Conservation (phyloP, 495 filamentous ascomycete species). For the Aspergillus funiculosus region DNA sequence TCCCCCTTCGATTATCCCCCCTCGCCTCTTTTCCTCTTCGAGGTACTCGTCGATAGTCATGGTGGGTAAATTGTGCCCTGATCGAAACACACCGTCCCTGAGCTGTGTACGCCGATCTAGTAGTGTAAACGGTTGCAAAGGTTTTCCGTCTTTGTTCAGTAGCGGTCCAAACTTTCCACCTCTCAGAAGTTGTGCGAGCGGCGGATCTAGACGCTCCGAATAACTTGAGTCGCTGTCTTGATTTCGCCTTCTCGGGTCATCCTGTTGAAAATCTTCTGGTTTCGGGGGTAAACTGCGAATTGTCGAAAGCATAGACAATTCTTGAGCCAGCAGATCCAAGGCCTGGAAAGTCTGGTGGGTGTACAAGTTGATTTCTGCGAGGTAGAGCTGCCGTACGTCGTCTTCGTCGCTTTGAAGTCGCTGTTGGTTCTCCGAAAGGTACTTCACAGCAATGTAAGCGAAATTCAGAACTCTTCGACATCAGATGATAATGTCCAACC, state of each 20-base stretch:
- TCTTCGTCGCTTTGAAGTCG: slow-evolving; percentile 69
- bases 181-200: slow-evolving; percentile 49
- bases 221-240: slow-evolving; percentile 44
- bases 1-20: slow-evolving; percentile 89
- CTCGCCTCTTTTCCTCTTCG: slow-evolving; percentile 79
- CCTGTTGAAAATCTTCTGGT: slow-evolving; percentile 27
- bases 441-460: slow-evolving; percentile 38
- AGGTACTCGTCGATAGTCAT: slow-evolving; percentile 98
- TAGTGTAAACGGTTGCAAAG: slow-evolving; percentile 85
- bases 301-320: slow-evolving; percentile 72
- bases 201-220: slow-evolving; percentile 69
- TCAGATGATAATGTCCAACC: slow-evolving; percentile 39
- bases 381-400: slow-evolving; percentile 67
- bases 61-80: slow-evolving; percentile 88
- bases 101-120: slow-evolving; percentile 71
- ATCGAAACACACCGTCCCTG: slow-evolving; percentile 77
- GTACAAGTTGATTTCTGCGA: slow-evolving; percentile 64
- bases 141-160: slow-evolving; percentile 74
- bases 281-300: slow-evolving; percentile 49
- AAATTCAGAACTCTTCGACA: not conserved
- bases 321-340: slow-evolving; percentile 76
- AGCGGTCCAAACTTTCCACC: slow-evolving; percentile 62
- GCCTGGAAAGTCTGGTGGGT: slow-evolving; percentile 78
- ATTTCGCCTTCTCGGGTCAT: slow-evolving; percentile 47
- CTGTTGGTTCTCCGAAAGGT: slow-evolving; percentile 54